Evolutionary conservation across 805 yeast species (phyloP).

Genomic region (Komagataella mondaviorum): DNA sequence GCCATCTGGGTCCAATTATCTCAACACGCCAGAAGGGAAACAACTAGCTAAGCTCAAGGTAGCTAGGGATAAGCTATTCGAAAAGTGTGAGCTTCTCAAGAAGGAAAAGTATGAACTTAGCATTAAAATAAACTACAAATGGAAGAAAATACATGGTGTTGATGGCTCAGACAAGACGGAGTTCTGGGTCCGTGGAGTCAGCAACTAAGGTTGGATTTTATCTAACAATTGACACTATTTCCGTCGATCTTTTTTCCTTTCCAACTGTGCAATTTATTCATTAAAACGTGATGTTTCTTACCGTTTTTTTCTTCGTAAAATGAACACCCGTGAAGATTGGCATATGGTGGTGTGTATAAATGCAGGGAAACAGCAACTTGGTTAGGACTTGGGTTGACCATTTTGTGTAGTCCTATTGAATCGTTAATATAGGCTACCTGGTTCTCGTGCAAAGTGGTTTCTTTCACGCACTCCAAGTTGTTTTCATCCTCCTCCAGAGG

Average conservation of each 20-base stretch:
- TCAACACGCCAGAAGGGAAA: constrained; percentile 6
- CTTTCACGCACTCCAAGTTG: not conserved
- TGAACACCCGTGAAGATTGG: constrained; percentile 41
- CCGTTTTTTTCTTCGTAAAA: constrained; percentile 37
- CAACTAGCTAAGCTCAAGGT: constrained; percentile 11
- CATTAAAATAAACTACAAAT: constrained; percentile 13
- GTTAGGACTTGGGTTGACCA: constrained; percentile 30
- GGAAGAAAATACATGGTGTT: constrained; percentile 15
- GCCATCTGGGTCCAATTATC: constrained; percentile 7
- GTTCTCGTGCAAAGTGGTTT: constrained; percentile 17
- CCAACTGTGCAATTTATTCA: constrained; percentile 50
- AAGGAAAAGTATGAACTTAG: constrained; percentile 17
- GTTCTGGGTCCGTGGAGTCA: constrained; percentile 44
- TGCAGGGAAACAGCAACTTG: constrained; percentile 49
- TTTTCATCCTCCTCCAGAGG: constrained; percentile 6
- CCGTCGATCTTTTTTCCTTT: constrained; percentile 26
- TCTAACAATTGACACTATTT: not conserved
- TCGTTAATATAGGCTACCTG: constrained; percentile 57
- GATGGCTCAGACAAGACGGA: constrained; percentile 29
- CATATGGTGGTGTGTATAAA: constrained; percentile 68
- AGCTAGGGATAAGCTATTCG: constrained; percentile 15
- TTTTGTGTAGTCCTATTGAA: constrained; percentile 50
- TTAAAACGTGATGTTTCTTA: constrained; percentile 36
- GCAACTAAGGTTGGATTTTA: constrained; percentile 12
- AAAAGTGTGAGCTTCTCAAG: constrained; percentile 12